phyloP scores from a whole-genome alignment of 208 protist genomes.

The Balamuthia mandrillaris region DNA sequence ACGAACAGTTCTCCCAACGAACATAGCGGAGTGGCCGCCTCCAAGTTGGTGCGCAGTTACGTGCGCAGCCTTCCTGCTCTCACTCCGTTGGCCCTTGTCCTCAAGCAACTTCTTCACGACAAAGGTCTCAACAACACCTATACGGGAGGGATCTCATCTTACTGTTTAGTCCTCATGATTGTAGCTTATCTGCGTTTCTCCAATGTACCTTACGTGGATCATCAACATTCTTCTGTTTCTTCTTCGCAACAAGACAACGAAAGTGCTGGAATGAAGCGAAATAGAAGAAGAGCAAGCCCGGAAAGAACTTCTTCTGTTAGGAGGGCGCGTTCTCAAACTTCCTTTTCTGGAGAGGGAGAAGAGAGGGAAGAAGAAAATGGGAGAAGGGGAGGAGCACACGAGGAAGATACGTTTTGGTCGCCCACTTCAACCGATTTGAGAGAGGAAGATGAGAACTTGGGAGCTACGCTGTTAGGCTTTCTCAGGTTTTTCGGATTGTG shows the following conservation, averaged over 20 bases:
- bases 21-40: slow-evolving; percentile 10
- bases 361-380: too few relatives aligned
- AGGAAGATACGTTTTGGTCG: too few relatives aligned
- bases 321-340: too few relatives aligned
- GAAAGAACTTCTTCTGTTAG: too few relatives aligned
- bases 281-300: too few relatives aligned
- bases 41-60: slow-evolving; percentile 1
- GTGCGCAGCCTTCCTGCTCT: not conserved
- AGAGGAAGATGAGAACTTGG: slow-evolving; percentile 38
- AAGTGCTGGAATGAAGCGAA: too few relatives aligned
- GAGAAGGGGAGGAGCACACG: too few relatives aligned
- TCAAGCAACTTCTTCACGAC: slow-evolving; percentile 14
- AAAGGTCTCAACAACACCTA: slow-evolving; percentile 25
- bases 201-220: slow-evolving; percentile 1
- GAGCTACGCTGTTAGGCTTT: slow-evolving; percentile 5
- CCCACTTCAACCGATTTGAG: not conserved
- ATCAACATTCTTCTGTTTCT: too few relatives aligned
- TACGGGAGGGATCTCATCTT: slow-evolving; percentile 14
- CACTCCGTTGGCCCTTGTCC: slow-evolving; percentile 8
- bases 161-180: slow-evolving; percentile 32
- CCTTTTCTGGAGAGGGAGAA: too few relatives aligned
- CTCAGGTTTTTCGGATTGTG: slow-evolving; percentile 11
- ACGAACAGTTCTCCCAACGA: too few relatives aligned
- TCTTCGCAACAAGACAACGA: too few relatives aligned
- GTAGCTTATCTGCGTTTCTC: slow-evolving; percentile 15